Evolutionary conservation across 495 filamentous ascomycete species (phyloP), one percentile per base, ranked within the genome.

Genomic region (Penicillium mononematosum): DNA sequence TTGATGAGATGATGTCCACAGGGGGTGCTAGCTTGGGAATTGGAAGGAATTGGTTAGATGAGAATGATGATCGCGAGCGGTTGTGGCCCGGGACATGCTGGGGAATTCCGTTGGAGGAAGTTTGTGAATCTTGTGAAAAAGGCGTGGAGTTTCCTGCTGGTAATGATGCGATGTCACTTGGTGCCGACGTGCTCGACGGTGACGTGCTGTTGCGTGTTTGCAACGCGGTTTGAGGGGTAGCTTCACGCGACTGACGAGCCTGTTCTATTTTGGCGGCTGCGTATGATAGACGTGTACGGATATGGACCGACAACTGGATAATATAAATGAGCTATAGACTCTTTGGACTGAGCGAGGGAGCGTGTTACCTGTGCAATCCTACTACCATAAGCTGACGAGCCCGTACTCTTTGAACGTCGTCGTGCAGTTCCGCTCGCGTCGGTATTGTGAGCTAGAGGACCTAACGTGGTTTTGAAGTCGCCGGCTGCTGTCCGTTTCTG

Each of bases 241-340:
- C 79, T 27, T 79, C 81, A 58, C 83, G 83, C 12, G 82, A 80
- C 73, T 93, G 85, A 81, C 90, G 90, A 49, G 88, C 90, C 68
- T 94, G 85, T 71, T 93, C 87, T 39, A 97, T 86, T 69, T 96
- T 96, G 62, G 92, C 82, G 76, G 93, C 90, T 36, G 91, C 91
- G 69, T 96, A 95, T 6, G 89, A 89, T 12, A 97, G 77, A 50
- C 90, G 87, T 7, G 90, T 82, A 58, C 84, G 85, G 24, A 97
- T 80, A 64, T 91, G 85, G 38, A 84, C 81, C 31, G 91, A 90
- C 45, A 94, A 70, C 88, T 95, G 64, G 41, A 54, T 51, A 60
- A 55, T 50, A 53, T 55, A 34, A 43, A 51, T 73, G 47, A 63
- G 56, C 51, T 67, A 45, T 34, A 50, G 54, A 49, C 45, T 12